Percentiles rank a stretch among this genome's conserved stretches.
Evolutionary conservation across 345 rosid genomes (phyloP).

Genomic region (Salix suchowensis): DNA sequence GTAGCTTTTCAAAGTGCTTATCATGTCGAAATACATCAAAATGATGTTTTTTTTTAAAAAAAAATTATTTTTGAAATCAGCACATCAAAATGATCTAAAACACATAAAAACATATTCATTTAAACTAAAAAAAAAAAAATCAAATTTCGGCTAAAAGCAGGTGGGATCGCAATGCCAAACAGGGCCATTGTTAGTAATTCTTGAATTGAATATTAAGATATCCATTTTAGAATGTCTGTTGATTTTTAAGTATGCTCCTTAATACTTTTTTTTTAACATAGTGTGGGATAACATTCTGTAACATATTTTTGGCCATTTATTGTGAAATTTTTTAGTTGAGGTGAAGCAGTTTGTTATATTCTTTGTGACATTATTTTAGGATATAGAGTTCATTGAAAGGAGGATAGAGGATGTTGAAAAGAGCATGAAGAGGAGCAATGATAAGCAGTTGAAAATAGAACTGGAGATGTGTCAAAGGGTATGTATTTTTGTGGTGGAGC

Average conservation of each 20-base stretch:
- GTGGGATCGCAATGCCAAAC: too few relatives aligned
- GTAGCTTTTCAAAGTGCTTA: too few relatives aligned
- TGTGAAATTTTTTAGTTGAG: conserved; percentile 3
- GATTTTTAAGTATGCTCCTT: background rate
- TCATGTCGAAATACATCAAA: too few relatives aligned
- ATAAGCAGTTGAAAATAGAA: conserved; percentile 84
- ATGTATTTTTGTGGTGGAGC: conserved; percentile 6
- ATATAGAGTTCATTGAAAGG: conserved; percentile 76
- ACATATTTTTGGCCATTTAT: too few relatives aligned
- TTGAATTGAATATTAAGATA: background rate
- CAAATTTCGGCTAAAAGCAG: too few relatives aligned
- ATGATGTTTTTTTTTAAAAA: too few relatives aligned
- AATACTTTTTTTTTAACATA: background rate
- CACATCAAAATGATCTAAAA: too few relatives aligned
- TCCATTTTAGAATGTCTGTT: background rate
- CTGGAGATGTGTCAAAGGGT: conserved; percentile 60
- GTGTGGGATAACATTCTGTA: too few relatives aligned
- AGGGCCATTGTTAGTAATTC: background rate
- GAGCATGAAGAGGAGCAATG: conserved; percentile 99
- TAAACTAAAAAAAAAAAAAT: too few relatives aligned
- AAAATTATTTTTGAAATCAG: too few relatives aligned
- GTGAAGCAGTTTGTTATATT: background rate
- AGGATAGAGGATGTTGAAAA: conserved; percentile 85
- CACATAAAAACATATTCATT: too few relatives aligned
- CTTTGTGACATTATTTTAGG: conserved; percentile 39